Percentiles rank a stretch among this genome's conserved stretches.
Conservation (phyloP, 192 early-diverging fungal species). For the Diversispora epigaea region DNA sequence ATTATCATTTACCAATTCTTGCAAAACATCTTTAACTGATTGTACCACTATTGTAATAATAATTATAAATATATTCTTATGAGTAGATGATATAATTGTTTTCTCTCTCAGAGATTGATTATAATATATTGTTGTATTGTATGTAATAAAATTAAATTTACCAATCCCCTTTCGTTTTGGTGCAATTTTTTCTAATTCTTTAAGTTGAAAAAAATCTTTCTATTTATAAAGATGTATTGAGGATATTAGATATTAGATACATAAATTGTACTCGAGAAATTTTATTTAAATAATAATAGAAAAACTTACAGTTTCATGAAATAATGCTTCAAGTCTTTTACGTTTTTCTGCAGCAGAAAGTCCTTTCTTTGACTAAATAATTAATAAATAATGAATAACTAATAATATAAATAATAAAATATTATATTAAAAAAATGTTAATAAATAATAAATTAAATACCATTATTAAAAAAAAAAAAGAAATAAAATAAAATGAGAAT, state of each 20-base stretch:
- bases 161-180: constrained; percentile 82
- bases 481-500: no score
- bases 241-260: not conserved
- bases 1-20: constrained; percentile 78
- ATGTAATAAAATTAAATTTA: constrained; percentile 32
- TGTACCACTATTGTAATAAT: constrained; percentile 55
- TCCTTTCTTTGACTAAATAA: constrained; percentile 49
- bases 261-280: not conserved
- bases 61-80: not conserved
- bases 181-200: constrained; percentile 82
- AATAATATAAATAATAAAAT: no score
- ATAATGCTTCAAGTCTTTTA: constrained; percentile 45
- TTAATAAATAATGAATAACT: no score
- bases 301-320: constrained; percentile 53
- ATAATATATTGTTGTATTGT: no score
- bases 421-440: no score
- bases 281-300: no score
- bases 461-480: no score
- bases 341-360: constrained; percentile 55
- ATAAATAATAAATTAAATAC: no score
- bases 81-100: not conserved
- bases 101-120: not conserved
- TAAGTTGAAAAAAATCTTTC: constrained; percentile 73
- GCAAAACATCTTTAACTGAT: constrained; percentile 81
- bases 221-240: constrained; percentile 30